These are phyloP conservation scores for Barnettozyma pratensis DNA, from an alignment of 805 yeast genomes.

Conservation along the genomic window DNA sequence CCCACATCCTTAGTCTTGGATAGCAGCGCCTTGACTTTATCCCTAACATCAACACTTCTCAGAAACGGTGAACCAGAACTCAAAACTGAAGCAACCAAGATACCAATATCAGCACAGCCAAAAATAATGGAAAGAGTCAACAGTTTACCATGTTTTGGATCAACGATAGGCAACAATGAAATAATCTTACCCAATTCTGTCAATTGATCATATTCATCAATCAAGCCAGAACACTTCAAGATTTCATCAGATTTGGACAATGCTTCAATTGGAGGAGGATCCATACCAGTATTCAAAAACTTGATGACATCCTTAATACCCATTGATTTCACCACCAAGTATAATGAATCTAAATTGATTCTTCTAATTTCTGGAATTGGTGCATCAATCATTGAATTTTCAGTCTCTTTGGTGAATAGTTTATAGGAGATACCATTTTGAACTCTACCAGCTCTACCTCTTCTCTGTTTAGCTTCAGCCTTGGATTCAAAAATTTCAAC, in stretches of 20 bases:
- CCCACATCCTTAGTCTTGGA: constrained; percentile 49
- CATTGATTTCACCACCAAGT: constrained; percentile 83
- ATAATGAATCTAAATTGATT: constrained; percentile 76
- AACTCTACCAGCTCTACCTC: constrained; percentile 99
- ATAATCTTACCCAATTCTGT: constrained; percentile 78
- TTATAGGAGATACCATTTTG: constrained; percentile 78
- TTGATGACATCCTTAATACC: constrained; percentile 66
- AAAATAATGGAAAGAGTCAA: constrained; percentile 76
- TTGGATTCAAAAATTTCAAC: constrained; percentile 82
- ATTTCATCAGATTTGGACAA: constrained; percentile 36
- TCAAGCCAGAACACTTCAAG: constrained; percentile 69
- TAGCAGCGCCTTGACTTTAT: constrained; percentile 46
- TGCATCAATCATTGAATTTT: constrained; percentile 55
- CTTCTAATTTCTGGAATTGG: constrained; percentile 90
- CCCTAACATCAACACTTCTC: constrained; percentile 57
- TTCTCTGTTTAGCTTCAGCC: constrained; percentile 85
- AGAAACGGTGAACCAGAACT: constrained; percentile 73
- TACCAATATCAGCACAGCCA: constrained; percentile 71
- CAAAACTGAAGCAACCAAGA: constrained; percentile 76
- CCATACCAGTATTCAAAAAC: constrained; percentile 72
- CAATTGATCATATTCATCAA: constrained; percentile 42
- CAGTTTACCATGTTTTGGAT: constrained; percentile 78
- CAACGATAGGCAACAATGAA: constrained; percentile 77
- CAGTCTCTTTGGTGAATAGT: constrained; percentile 61
- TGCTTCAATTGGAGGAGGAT: constrained; percentile 57